Base-by-base conservation (phyloP, 768 basidiomycete species). In the Pulveroboletus frians region DNA sequence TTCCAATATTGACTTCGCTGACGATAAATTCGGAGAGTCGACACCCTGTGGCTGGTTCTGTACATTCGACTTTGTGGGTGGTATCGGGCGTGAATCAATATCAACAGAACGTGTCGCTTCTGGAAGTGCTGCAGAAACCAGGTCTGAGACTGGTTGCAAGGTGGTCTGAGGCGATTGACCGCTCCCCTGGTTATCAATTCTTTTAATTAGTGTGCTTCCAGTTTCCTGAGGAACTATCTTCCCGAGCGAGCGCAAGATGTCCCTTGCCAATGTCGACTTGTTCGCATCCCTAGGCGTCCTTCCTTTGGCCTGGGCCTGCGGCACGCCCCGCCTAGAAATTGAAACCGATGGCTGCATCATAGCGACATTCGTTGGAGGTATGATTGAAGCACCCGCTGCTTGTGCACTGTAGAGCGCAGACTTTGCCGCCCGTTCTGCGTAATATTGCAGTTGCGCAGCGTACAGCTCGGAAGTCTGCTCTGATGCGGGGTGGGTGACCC, bases 161-260 rank as follows among this genome's bases (percentile, higher is more conserved):
- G 34, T 34, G 35, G 31, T 36, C 38, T 44, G 43, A 15, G 36
- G 40, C 23, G 15, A 15, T 15, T 41, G 45, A 27, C 18, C 41
- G 39, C 18, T 38, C 38, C 38, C 43, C 18, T 13, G 35, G 8
- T 47, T 13, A 26, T 46, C 39, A 36, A 18, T 17, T 41, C 31
- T 18, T 38, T 46, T 47, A 29, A 14, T 39, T 14, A 23, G 27
- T 21, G 51, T 32, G 35, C 39, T 38, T 48, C 30, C 46, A 13
- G n/a, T 15, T 26, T 56, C 62, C n/a, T 48, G 48, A 29, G 1
- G 37, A 27, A 35, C 23, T 20, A 56, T 51, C 39, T 52, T 52
- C 15, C 76, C 75, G 4, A 85, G 69, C 7, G 80, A 78, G 38
- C 71, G 73, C 18, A 85, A 54, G 39, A 85, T 68, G 61, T 83